Base-by-base conservation (phyloP, 2,329 filamentous ascomycete genomes). In the Aureobasidium sp. region DNA sequence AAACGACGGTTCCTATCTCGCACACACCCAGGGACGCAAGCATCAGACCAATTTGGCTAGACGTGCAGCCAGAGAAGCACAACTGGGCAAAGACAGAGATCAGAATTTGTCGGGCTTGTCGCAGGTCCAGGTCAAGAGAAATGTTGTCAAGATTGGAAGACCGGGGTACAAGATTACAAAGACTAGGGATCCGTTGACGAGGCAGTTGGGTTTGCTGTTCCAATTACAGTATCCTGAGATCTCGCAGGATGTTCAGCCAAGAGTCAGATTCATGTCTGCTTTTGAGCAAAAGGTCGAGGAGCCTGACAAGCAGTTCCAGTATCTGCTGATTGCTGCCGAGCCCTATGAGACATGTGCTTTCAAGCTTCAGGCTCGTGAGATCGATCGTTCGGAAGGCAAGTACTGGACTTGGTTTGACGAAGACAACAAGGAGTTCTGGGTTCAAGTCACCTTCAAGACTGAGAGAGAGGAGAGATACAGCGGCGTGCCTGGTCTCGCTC, bases 161-260 rank as follows among this genome's bases (percentile, higher is more conserved):
- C 94, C 94, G 0, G 94, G 94, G 0, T 99, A 99, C 80, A 95
- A 96, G 76, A 97, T 99, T 75, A 97, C 92, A 24, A 99, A 99
- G 81, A 87, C 93, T 51, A 84, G 92, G 66, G 93, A 99, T 74
- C 89, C 91, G 5, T 82, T 93, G 67, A 95, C 92, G 61, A 81
- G 90, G 44, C 94, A 99, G 78, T 84, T 92, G 68, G 94, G 94
- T 0, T 74, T 99, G 69, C 80, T 97, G n/a, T 97, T 97, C 76
- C 93, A 97, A 78, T 81, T 99, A 68, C 90, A 96, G 76, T 97
- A 94, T 74, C 92, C 94, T 6, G 92, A 97, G 77, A 93, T 96
- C 66, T 85, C 84, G 10, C 82, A 83, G 7, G 90, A 87, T 62
- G 84, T 89, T 5, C 79, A 83, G 67, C 94, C 94, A 47, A 87